phyloP scores from a whole-genome alignment of 2,329 filamentous ascomycete species.

The Knoxdaviesia capensis region DNA sequence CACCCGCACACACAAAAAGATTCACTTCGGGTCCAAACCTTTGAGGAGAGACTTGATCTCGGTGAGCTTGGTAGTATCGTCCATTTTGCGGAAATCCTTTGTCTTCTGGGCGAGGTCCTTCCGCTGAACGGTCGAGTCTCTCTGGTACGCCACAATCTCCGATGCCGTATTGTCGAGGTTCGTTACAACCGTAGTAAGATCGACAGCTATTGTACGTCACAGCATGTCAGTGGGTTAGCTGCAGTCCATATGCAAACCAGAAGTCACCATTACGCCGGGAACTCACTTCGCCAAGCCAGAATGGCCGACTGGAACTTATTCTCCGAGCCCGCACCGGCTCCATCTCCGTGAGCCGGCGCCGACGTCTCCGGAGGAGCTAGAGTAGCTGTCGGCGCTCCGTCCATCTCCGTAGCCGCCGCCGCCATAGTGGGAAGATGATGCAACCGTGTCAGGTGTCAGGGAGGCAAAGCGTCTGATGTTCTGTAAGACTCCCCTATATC shows the following conservation, averaged over 20 bases:
- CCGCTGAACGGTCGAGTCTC: slow-evolving; percentile 85
- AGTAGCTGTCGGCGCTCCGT: too few relatives aligned
- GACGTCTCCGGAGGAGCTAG: too few relatives aligned
- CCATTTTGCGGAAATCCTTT: slow-evolving; percentile 88
- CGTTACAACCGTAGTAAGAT: slow-evolving; percentile 65
- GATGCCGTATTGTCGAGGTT: slow-evolving; percentile 85
- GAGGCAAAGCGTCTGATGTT: too few relatives aligned
- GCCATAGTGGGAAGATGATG: too few relatives aligned
- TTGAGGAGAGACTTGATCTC: slow-evolving; percentile 85
- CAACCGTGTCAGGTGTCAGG: too few relatives aligned
- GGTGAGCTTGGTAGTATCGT: slow-evolving; percentile 66
- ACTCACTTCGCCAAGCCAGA: slow-evolving; percentile 78
- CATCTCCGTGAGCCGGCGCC: too few relatives aligned
- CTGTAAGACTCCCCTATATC: too few relatives aligned
- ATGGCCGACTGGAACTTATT: slow-evolving; percentile 94
- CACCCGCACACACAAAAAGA: background rate
- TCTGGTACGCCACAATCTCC: slow-evolving; percentile 80
- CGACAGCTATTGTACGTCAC: slow-evolving; percentile 42
- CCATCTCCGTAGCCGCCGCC: too few relatives aligned
- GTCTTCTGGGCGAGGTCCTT: slow-evolving; percentile 99
- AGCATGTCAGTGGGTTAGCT: background rate
- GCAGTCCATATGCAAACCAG: background rate
- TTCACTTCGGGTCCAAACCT: slow-evolving; percentile 24
- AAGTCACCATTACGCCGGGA: background rate
- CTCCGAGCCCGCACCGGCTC: too few relatives aligned